Conservation (phyloP, 805 yeast genomes). For the Peterozyma toletana region DNA sequence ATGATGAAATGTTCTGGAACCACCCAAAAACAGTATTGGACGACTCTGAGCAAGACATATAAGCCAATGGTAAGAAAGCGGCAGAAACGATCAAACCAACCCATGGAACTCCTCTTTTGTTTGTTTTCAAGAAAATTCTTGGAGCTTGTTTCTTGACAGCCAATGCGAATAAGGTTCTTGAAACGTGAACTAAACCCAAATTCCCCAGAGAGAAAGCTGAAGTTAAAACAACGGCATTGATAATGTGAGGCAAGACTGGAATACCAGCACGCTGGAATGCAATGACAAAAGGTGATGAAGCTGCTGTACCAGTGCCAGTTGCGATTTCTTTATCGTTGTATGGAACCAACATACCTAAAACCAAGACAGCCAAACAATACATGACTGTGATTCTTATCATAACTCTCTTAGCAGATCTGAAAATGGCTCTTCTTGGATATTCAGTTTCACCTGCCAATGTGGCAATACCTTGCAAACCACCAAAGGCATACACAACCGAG, state of each 20-base stretch:
- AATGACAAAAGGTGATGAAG: constrained; percentile 33
- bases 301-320: constrained; percentile 14
- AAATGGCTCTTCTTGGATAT: constrained; percentile 25
- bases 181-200: constrained; percentile 65
- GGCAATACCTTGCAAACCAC: constrained; percentile 23
- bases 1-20: constrained; percentile 26
- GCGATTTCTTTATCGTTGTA: constrained; percentile 20
- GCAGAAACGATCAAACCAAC: constrained; percentile 16
- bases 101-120: constrained; percentile 14
- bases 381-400: constrained; percentile 22
- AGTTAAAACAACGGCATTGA: constrained; percentile 30
- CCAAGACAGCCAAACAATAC: constrained; percentile 24
- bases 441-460: constrained; percentile 25
- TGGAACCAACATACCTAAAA: constrained; percentile 26
- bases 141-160: constrained; percentile 76
- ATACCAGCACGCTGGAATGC: constrained; percentile 28
- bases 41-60: constrained; percentile 14
- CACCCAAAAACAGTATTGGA: constrained; percentile 23
- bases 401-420: constrained; percentile 22
- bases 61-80: constrained; percentile 21
- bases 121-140: constrained; percentile 38
- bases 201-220: constrained; percentile 61
- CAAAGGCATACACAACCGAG: constrained; percentile 29
- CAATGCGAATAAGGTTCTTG: constrained; percentile 69
- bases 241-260: constrained; percentile 25